Percentiles rank a stretch among this genome's conserved stretches.
phyloP scores from a whole-genome alignment of 352 stramenopile species.

The Phytophthora pistaciae region DNA sequence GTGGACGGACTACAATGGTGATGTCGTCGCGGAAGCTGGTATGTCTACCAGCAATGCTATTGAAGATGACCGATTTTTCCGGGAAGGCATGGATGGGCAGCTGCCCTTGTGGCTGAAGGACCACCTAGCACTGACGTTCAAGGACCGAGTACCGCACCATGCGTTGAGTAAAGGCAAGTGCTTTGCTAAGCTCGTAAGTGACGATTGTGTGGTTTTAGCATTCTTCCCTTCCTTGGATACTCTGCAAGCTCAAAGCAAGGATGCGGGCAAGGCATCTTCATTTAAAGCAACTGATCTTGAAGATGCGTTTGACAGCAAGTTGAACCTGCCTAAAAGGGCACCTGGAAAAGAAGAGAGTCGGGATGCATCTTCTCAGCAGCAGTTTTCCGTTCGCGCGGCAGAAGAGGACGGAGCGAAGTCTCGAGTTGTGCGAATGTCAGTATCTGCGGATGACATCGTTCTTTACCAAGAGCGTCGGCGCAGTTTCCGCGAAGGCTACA shows the following conservation, averaged over 20 bases:
- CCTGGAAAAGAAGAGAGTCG: constrained; percentile 16
- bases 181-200: constrained; percentile 84
- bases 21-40: constrained; percentile 34
- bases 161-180: constrained; percentile 82
- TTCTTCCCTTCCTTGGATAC: constrained; percentile 81
- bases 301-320: constrained; percentile 11
- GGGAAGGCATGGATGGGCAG: constrained; percentile 58
- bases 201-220: constrained; percentile 77
- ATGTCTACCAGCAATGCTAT: constrained; percentile 18
- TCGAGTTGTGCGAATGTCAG: constrained; percentile 61
- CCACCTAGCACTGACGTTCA: constrained; percentile 50
- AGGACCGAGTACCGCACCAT: constrained; percentile 42
- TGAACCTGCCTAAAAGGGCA: constrained; percentile 14
- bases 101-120: constrained; percentile 82
- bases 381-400: constrained; percentile 40
- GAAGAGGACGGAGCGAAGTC: constrained; percentile 38
- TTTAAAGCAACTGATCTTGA: constrained; percentile 15
- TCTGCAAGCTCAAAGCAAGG: constrained; percentile 57
- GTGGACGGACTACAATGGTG: constrained; percentile 83
- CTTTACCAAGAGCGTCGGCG: constrained; percentile 82
- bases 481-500: constrained; percentile 87
- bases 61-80: constrained; percentile 52
- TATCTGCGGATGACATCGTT: constrained; percentile 87
- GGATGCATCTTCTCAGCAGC: constrained; percentile 30
- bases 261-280: constrained; percentile 9